Conservation (phyloP, 139 green algal genomes). For the Microglena sp. region DNA sequence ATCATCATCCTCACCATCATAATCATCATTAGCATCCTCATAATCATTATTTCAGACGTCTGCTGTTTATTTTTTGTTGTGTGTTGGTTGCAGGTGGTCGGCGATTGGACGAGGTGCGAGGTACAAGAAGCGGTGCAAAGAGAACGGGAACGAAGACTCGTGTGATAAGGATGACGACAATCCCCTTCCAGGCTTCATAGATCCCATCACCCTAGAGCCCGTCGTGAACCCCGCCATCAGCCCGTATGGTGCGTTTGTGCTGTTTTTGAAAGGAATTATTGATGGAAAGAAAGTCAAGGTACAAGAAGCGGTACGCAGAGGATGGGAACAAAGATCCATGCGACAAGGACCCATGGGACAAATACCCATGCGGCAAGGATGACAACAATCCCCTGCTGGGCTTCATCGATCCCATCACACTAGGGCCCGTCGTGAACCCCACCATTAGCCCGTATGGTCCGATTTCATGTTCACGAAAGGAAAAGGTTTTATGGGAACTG, state of each 20-base stretch:
- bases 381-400: constrained; percentile 61
- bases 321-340: too few species aligned
- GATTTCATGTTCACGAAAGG: too few species aligned
- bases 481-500: too few species aligned
- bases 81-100: constrained; percentile 44
- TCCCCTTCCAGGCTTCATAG: constrained; percentile 65
- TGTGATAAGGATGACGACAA: constrained; percentile 36
- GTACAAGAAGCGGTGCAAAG: constrained; percentile 60
- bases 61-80: too few species aligned
- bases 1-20: too few species aligned
- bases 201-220: constrained; percentile 75
- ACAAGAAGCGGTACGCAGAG: too few species aligned
- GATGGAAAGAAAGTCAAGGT: neutral
- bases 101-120: constrained; percentile 50
- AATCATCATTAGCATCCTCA: too few species aligned
- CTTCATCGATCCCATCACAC: constrained; percentile 76
- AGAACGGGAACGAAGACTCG: constrained; percentile 34
- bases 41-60: too few species aligned
- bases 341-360: too few species aligned
- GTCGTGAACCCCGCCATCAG: constrained; percentile 70
- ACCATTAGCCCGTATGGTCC: constrained; percentile 63
- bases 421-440: constrained; percentile 64
- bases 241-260: constrained; percentile 18
- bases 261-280: neutral
- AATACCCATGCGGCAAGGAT: too few species aligned